phyloP scores from a whole-genome alignment of 2,329 filamentous ascomycete species.

The Aspergillus uvarum region DNA sequence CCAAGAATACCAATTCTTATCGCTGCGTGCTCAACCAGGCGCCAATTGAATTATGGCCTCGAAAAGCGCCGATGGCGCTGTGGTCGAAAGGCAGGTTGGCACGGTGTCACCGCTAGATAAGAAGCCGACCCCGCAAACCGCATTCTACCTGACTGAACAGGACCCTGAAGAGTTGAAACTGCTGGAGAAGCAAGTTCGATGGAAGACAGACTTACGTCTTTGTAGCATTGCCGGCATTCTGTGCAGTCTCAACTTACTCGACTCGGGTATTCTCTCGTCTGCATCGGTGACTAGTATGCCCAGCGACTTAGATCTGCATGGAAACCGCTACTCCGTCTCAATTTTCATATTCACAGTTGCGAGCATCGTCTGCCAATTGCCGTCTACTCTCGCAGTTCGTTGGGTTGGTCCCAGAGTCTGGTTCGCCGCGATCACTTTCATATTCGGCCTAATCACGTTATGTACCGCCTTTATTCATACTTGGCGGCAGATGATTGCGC shows the following conservation, averaged over 20 bases:
- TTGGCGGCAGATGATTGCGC: conserved; percentile 68
- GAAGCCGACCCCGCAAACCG: neutral
- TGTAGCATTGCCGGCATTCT: conserved; percentile 71
- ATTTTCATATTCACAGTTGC: conserved; percentile 74
- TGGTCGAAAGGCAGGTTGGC: neutral
- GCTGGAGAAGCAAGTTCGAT: conserved; percentile 52
- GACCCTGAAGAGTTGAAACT: conserved; percentile 19
- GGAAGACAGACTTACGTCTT: conserved; percentile 66
- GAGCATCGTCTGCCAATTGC: conserved; percentile 67
- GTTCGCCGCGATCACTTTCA: conserved; percentile 60
- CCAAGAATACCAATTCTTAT: neutral
- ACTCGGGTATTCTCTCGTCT: conserved; percentile 68
- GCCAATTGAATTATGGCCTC: neutral
- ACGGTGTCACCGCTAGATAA: neutral
- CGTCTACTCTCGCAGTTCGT: conserved; percentile 65
- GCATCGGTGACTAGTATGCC: conserved; percentile 70
- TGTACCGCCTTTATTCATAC: conserved; percentile 67
- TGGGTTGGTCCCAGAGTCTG: conserved; percentile 63
- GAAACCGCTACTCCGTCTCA: conserved; percentile 66
- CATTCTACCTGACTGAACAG: neutral
- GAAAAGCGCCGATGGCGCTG: neutral
- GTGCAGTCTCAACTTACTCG: conserved; percentile 67
- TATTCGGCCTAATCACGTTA: conserved; percentile 65
- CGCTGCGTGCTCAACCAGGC: neutral
- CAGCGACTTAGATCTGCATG: conserved; percentile 61